Evolutionary conservation across 345 rosid genomes (phyloP).

Genomic region (Aegle marmelos): DNA sequence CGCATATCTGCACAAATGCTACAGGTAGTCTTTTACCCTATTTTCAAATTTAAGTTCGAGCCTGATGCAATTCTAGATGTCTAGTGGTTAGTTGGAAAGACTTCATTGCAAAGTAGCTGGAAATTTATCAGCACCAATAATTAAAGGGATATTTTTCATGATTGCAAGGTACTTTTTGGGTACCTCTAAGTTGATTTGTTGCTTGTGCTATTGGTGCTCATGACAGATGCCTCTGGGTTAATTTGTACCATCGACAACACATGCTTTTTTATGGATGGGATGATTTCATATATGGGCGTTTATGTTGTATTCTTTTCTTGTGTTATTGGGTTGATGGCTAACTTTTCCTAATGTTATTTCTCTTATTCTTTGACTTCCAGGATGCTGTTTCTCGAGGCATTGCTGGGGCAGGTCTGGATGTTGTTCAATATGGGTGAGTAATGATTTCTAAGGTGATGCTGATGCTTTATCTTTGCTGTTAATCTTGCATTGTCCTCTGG

Average conservation of each 20-base stretch:
- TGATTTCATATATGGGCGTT: background rate
- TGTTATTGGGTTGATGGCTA: background rate
- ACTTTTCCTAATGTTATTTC: background rate
- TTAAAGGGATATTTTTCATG: background rate
- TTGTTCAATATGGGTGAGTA: slow-evolving; percentile 88
- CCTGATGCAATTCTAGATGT: background rate
- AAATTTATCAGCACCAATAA: background rate
- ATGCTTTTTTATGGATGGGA: background rate
- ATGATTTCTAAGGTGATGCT: slow-evolving; percentile 5
- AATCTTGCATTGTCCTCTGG: background rate
- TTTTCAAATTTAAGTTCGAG: background rate
- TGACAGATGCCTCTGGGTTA: background rate
- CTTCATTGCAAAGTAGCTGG: background rate
- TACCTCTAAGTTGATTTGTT: background rate
- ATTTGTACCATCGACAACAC: background rate
- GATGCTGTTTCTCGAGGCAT: slow-evolving; percentile 89
- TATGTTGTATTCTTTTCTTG: background rate
- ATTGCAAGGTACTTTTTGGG: background rate
- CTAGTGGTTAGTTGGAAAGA: background rate
- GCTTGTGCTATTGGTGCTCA: background rate
- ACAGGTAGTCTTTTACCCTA: slow-evolving; percentile 39
- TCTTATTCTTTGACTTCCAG: slow-evolving; percentile 39
- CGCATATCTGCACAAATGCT: slow-evolving; percentile 81
- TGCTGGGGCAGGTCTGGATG: slow-evolving; percentile 64
- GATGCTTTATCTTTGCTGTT: slow-evolving; percentile 4